A percentile compares a stretch with the other conserved stretches of the same genome.
Conservation (phyloP, 2,329 filamentous ascomycete genomes). For the Dactylonectria estremocensis region DNA sequence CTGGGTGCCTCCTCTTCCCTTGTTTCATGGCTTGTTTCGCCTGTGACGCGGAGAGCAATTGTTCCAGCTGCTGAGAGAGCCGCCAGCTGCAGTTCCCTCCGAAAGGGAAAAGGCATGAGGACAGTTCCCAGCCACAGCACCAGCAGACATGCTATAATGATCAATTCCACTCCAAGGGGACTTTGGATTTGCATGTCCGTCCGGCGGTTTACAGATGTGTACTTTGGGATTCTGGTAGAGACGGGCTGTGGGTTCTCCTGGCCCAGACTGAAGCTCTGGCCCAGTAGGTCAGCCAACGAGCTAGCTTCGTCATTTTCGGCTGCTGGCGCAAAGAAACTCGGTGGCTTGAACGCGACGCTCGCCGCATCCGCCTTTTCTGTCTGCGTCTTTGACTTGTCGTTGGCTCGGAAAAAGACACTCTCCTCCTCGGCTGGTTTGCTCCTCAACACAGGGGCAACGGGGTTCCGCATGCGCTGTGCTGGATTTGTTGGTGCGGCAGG, state of each 20-base stretch:
- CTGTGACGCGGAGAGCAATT: constrained; percentile 50
- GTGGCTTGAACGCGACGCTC: constrained; percentile 68
- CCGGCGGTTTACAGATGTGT: not conserved
- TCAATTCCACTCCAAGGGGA: constrained; percentile 40
- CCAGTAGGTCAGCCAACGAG: constrained; percentile 61
- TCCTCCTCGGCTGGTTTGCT: constrained; percentile 62
- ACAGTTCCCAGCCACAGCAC: constrained; percentile 48
- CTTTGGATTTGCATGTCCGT: constrained; percentile 16
- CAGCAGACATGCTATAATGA: constrained; percentile 42
- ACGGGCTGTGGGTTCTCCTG: constrained; percentile 42
- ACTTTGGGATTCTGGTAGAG: not conserved
- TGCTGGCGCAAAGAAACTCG: constrained; percentile 71
- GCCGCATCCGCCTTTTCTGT: constrained; percentile 29
- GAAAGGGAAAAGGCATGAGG: constrained; percentile 41
- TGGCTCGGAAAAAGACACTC: constrained; percentile 66
- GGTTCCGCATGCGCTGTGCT: constrained; percentile 74
- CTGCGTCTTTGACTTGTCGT: constrained; percentile 34
- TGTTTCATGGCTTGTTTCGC: constrained; percentile 42
- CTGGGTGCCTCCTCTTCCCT: constrained; percentile 35
- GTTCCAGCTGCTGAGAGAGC: constrained; percentile 48
- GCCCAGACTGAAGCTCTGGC: constrained; percentile 60
- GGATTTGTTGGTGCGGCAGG: constrained; percentile 79
- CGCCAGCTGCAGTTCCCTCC: constrained; percentile 47
- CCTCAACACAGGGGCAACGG: constrained; percentile 68
- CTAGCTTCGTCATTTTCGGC: constrained; percentile 59